phyloP scores from a whole-genome alignment of 768 basidiomycete species.

The Floccularia luteovirens region DNA sequence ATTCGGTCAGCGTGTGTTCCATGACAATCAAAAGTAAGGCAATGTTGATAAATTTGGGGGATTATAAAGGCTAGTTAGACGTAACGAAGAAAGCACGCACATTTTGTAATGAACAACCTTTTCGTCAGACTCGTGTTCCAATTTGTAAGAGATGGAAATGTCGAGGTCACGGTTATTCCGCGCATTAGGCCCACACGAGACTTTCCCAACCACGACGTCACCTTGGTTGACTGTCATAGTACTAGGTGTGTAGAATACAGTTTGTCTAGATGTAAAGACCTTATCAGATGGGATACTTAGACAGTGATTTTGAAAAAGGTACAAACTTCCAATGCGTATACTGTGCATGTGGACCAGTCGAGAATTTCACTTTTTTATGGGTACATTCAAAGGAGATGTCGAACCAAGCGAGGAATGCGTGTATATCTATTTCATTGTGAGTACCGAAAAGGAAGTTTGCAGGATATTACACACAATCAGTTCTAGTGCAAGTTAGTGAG shows the following conservation, averaged over 20 bases:
- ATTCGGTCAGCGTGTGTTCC: constrained; percentile 54
- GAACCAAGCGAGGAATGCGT: constrained; percentile 99
- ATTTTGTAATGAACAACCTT: constrained; percentile 68
- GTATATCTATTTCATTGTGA: constrained; percentile 53
- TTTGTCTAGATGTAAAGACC: constrained; percentile 70
- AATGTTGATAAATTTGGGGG: constrained; percentile 4
- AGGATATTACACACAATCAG: constrained; percentile 68
- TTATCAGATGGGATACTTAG: neutral
- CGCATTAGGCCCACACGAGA: constrained; percentile 82
- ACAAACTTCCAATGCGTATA: constrained; percentile 96
- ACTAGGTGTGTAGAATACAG: constrained; percentile 92
- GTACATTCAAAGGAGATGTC: constrained; percentile 94
- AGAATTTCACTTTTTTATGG: constrained; percentile 93
- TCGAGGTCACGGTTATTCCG: constrained; percentile 95
- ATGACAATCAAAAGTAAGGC: constrained; percentile 7
- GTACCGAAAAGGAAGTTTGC: constrained; percentile 2
- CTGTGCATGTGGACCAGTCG: constrained; percentile 95
- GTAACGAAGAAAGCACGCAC: constrained; percentile 49
- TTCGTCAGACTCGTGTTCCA: constrained; percentile 24
- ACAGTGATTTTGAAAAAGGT: neutral
- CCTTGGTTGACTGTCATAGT: constrained; percentile 65
- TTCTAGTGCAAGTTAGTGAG: constrained; percentile 71
- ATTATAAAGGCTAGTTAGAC: constrained; percentile 2
- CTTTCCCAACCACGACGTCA: constrained; percentile 62
- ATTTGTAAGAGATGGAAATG: constrained; percentile 72